These are phyloP conservation scores for Aspergillus terreus DNA, from an alignment of 2,329 filamentous ascomycete genomes.

Conservation along the genomic window DNA sequence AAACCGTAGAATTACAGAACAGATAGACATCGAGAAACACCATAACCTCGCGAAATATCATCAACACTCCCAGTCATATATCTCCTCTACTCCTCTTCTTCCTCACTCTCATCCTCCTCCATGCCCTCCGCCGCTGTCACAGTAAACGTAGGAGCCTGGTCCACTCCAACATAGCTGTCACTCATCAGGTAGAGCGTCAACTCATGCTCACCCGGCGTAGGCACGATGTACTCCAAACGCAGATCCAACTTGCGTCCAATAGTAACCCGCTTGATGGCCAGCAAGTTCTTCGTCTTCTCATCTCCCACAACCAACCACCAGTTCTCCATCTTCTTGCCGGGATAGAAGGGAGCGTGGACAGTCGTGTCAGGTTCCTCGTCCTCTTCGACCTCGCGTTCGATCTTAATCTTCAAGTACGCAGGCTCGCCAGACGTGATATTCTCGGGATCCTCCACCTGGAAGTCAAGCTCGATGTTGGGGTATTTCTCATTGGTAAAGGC, in stretches of 20 bases:
- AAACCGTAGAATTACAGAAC: constrained; percentile 14
- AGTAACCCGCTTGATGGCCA: constrained; percentile 93
- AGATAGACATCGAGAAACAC: not conserved
- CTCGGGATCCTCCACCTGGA: constrained; percentile 77
- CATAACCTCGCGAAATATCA: not conserved
- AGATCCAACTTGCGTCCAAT: constrained; percentile 74
- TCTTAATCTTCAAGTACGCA: constrained; percentile 75
- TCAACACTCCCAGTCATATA: constrained; percentile 2
- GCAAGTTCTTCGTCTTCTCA: constrained; percentile 77
- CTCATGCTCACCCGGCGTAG: constrained; percentile 78
- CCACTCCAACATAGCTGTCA: constrained; percentile 93
- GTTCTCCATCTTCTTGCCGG: constrained; percentile 86
- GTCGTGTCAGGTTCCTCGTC: constrained; percentile 72
- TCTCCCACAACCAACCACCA: constrained; percentile 98
- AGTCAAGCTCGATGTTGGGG: constrained; percentile 88
- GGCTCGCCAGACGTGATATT: constrained; percentile 76
- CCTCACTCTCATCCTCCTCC: constrained; percentile 89
- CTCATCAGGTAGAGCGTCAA: constrained; percentile 94
- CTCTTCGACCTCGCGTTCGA: constrained; percentile 76
- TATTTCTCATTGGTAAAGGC: constrained; percentile 96
- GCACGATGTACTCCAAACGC: constrained; percentile 83
- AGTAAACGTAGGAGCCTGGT: constrained; percentile 88
- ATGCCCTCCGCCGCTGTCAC: constrained; percentile 85
- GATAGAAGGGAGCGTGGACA: constrained; percentile 95
- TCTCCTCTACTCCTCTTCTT: constrained; percentile 56